Evolutionary conservation across 2,329 filamentous ascomycete species (phyloP), one percentile per base, ranked within the genome.

Genomic region (Paecilomyces sp.): DNA sequence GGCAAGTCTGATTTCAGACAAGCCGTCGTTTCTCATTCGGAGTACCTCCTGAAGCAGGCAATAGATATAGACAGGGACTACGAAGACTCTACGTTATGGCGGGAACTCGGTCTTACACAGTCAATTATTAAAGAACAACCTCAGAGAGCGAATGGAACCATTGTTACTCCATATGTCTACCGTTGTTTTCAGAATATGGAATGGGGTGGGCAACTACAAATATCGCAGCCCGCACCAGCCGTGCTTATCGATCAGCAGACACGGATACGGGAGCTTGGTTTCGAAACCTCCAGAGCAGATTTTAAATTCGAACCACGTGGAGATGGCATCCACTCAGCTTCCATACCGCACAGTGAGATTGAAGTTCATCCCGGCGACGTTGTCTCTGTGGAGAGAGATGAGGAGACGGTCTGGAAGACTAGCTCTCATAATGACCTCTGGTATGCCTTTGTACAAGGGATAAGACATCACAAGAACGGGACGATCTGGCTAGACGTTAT

Each of bases 161-260:
- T 90, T 0, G 87, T 92, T 0, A 93, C 91, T 0, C 84, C 87
- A 0, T 90, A 88, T 59, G 83, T 89, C 0, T 82, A 85, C 61
- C 68, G 83, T 2, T 83, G 83, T 58, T 94, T 94, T 63, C 76
- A 79, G 2, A 74, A 87, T 22, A 81, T 91, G 59, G 57, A 55
- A 4, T 64, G 66, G 58, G 70, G 82, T 82, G 3, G 89, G 87
- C 65, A 83, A 79, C 0, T 71, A 8, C 57, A 64, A 36, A 22
- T 57, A 47, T 24, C 69, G 25, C 58, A 63, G 15, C 31, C 69
- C 77, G 1, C 74, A 82, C 2, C 75, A 91, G 5, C 73, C 80
- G 57, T 61, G 62, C 24, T 61, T 62, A 8, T 3, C 50, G 60
- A 59, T 22, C 60, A 60, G 31, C 30, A 58, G 18, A 22, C 15